Evolutionary conservation across 176 grass and related monocot genomes (phyloP).

Genomic region (Secale cereale): DNA sequence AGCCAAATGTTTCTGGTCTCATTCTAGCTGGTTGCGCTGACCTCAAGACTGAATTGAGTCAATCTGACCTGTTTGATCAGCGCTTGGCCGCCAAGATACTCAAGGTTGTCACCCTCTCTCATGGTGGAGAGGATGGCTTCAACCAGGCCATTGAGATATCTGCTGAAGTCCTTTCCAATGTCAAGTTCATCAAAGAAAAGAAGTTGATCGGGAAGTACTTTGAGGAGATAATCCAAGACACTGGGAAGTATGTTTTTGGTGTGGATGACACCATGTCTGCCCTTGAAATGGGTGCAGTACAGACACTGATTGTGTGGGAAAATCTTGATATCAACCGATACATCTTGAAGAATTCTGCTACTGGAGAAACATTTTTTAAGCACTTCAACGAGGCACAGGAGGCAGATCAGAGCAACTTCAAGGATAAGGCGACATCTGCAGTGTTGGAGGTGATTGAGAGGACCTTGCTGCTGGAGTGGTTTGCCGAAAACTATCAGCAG

Average conservation of each 20-base stretch:
- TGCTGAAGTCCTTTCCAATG: too few species aligned
- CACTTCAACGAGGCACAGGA: conserved; percentile 13
- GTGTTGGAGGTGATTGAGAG: conserved; percentile 19
- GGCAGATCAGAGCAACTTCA: conserved; percentile 22
- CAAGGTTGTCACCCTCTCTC: too few species aligned
- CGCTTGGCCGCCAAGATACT: too few species aligned
- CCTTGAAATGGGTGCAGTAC: conserved; percentile 28
- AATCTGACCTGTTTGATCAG: too few species aligned
- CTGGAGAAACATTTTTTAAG: background rate
- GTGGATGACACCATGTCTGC: conserved; percentile 32
- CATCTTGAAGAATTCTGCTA: background rate
- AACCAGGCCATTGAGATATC: too few species aligned
- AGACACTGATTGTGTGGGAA: conserved; percentile 31
- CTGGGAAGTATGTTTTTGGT: conserved; percentile 37
- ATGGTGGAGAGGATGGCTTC: too few species aligned
- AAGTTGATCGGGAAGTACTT: too few species aligned
- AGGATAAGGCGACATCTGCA: conserved; percentile 16
- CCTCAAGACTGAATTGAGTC: too few species aligned
- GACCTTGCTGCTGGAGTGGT: conserved; percentile 29
- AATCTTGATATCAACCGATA: conserved; percentile 23
- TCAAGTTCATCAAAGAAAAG: too few species aligned
- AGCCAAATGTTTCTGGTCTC: too few species aligned
- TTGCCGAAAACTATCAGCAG: conserved; percentile 16
- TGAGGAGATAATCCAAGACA: conserved; percentile 33
- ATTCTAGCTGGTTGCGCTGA: too few species aligned